phyloP scores from a whole-genome alignment of 148 eudicot genomes.

The Rhododendron kiyosumense region DNA sequence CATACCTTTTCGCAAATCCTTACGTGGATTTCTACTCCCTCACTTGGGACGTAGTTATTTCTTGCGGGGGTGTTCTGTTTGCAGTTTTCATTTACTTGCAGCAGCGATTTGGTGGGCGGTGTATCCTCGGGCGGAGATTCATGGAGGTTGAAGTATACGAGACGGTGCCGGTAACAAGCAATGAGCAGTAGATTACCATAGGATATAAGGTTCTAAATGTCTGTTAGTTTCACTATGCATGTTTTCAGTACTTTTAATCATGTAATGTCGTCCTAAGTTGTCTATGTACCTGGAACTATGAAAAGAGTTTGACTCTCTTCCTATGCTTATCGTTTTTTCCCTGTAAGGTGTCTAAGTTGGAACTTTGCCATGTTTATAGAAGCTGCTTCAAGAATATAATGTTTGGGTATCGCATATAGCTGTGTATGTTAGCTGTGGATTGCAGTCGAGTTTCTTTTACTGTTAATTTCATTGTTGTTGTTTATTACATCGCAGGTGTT shows the following conservation, averaged over 20 bases:
- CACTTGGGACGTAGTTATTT: constrained; percentile 25
- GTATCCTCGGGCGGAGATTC: neutral
- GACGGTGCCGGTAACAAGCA: neutral
- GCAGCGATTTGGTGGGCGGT: constrained; percentile 10
- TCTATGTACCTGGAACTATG: too few relatives aligned
- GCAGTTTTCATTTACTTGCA: neutral
- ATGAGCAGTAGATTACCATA: neutral
- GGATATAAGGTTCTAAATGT: neutral
- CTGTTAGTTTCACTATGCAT: neutral
- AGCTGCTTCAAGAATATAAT: too few relatives aligned
- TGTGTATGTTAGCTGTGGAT: too few relatives aligned
- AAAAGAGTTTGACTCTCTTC: too few relatives aligned
- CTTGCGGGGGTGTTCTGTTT: neutral
- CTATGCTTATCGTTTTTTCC: too few relatives aligned
- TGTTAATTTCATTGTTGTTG: too few relatives aligned
- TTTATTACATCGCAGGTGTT: too few relatives aligned
- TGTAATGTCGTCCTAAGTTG: neutral
- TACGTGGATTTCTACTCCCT: constrained; percentile 28
- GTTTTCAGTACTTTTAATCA: neutral
- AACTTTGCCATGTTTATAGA: too few relatives aligned
- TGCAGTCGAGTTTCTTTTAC: too few relatives aligned
- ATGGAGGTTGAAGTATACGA: neutral
- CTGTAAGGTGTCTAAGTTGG: too few relatives aligned
- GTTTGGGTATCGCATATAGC: too few relatives aligned
- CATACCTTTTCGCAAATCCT: constrained; percentile 33